A percentile compares a stretch with the other conserved stretches of the same genome.
Conservation (phyloP, 495 filamentous ascomycete genomes). For the Aspergillus nidulans region DNA sequence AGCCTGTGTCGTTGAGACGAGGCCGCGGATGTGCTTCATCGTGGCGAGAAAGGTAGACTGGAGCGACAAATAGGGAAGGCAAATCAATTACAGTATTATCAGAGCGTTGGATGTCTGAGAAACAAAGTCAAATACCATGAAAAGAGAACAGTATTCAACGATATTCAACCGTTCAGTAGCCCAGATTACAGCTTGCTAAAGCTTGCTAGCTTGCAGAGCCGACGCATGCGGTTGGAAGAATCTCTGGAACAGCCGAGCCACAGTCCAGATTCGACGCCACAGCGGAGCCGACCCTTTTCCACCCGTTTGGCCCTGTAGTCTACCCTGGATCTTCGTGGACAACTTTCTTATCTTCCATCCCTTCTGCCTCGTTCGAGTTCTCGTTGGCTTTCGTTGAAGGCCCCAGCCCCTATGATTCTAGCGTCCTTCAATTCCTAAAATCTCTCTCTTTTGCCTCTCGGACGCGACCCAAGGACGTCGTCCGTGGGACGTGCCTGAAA, state of each 20-base stretch:
- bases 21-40: constrained; percentile 39
- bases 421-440: constrained; percentile 24
- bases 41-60: neutral
- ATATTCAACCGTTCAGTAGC: neutral
- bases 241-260: neutral
- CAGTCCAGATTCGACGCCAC: constrained; percentile 9
- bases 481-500: constrained; percentile 13
- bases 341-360: constrained; percentile 4
- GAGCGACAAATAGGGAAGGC: neutral
- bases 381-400: constrained; percentile 23
- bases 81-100: no score
- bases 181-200: neutral
- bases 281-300: constrained; percentile 10
- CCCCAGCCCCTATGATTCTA: constrained; percentile 30
- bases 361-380: constrained; percentile 11
- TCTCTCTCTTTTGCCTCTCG: constrained; percentile 12
- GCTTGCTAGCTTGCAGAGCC: neutral
- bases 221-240: constrained; percentile 3
- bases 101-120: no score
- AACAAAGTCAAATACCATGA: no score
- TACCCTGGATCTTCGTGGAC: no score
- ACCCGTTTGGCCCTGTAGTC: constrained; percentile 4
- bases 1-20: constrained; percentile 35
- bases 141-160: no score
- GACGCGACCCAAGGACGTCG: constrained; percentile 4